Base-by-base conservation (phyloP, 805 yeast species). In the Tetrapisispora phaffii region DNA sequence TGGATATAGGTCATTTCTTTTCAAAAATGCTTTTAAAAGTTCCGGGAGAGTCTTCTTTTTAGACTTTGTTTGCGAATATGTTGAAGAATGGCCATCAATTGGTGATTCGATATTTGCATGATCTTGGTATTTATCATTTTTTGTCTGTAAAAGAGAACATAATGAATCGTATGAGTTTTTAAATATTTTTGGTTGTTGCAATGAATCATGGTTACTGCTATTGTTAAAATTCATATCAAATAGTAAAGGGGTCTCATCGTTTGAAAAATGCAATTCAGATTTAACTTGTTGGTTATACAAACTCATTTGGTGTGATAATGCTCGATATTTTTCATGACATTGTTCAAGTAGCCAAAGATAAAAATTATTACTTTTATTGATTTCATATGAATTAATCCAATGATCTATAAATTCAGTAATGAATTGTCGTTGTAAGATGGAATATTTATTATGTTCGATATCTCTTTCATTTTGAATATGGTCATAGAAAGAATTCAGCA, bases 351-450 rank as follows among this genome's bases (percentile, higher is more conserved):
- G 51, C 63, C 64, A 59, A 16, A 52, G 44, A 32, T 63, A 64
- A 44, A 64, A 64, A 21, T 53, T 61, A 41, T 64, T 60, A 36
- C 65, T 57, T 39, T 63, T 63, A 13, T 50, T 47, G 17, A 62
- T 44, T 49, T 64, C 60, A 19, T 51, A 55, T 3, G 47, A 50
- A n/a, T 60, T 53, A 12, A 63, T 34, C 68, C 68, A 64, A 36
- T 57, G 52, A 26, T 60, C 53, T 17, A 64, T 52, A 40, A 64
- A 64, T 21, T 56, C 60, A 12, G 49, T 51, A 8, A 56, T 47
- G 12, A 29, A 42, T 35, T 35, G 35, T n/a, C 28, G 29, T 29
- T 42, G 44, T 29, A 29, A 48, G 46, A 22, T 44, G 44, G 24
- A n/a, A 17, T 42, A 42, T 2, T 21, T 21, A 8, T 33, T 33